phyloP scores from a whole-genome alignment of 441 rosid species.

The Viola pubescens region DNA sequence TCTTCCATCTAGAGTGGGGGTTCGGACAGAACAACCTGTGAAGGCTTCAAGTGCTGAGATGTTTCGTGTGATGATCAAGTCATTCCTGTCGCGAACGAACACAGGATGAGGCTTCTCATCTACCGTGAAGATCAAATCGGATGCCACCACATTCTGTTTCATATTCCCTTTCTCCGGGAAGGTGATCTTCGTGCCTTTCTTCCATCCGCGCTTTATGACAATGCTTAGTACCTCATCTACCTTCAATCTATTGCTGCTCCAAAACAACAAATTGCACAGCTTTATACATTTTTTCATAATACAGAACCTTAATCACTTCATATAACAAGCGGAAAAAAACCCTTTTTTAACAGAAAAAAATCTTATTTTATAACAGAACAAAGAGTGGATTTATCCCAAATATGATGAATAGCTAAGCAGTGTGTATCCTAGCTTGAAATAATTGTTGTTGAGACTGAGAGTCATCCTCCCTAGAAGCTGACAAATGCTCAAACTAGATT shows the following conservation, averaged over 20 bases:
- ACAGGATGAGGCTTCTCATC: slow-evolving; percentile 72
- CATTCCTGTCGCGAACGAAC: slow-evolving; percentile 69
- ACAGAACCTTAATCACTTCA: neutral
- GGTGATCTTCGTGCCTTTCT: slow-evolving; percentile 82
- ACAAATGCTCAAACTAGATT: too few species aligned
- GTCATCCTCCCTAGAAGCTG: too few species aligned
- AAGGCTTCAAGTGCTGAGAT: slow-evolving; percentile 66
- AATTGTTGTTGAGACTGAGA: too few species aligned
- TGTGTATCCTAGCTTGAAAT: too few species aligned
- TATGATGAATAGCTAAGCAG: too few species aligned
- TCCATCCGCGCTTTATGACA: slow-evolving; percentile 87
- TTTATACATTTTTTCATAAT: neutral
- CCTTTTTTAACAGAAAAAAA: neutral
- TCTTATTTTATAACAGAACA: neutral
- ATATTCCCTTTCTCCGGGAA: slow-evolving; percentile 83
- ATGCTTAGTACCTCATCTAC: slow-evolving; percentile 70
- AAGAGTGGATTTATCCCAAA: neutral
- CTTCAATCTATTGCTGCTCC: slow-evolving; percentile 43
- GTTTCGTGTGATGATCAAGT: slow-evolving; percentile 52
- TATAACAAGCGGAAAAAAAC: neutral
- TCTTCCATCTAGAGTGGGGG: slow-evolving; percentile 63
- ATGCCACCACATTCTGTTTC: slow-evolving; percentile 48
- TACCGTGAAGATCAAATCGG: slow-evolving; percentile 64
- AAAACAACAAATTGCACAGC: neutral
- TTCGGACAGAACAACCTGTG: slow-evolving; percentile 52